These are phyloP conservation scores for Lupinus albus DNA, from an alignment of 306 rosid species.

Conservation along the genomic window DNA sequence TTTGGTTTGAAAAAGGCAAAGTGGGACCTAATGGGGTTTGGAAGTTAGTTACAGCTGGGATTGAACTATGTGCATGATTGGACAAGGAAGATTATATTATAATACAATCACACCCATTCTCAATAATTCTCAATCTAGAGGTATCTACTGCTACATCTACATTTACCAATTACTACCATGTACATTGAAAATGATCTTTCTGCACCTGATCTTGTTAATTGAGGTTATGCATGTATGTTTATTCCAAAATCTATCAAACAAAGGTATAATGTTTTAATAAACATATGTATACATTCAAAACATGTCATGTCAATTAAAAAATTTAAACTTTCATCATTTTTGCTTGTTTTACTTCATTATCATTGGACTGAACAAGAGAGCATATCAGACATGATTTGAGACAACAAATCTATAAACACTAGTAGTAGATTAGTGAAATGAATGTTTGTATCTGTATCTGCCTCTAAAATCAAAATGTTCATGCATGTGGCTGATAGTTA, in stretches of 20 bases:
- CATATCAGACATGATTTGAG: too few species aligned
- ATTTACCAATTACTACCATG: not conserved
- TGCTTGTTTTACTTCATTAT: too few species aligned
- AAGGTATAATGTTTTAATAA: conserved; percentile 44
- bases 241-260: conserved; percentile 42
- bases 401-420: too few species aligned
- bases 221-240: conserved; percentile 48
- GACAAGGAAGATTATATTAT: conserved; percentile 55
- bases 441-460: conserved; percentile 59
- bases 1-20: conserved; percentile 36
- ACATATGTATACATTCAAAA: too few species aligned
- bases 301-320: too few species aligned
- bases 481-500: conserved; percentile 40
- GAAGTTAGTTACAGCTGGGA: conserved; percentile 63
- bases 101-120: conserved; percentile 43
- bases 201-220: conserved; percentile 65
- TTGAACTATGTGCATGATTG: conserved; percentile 61
- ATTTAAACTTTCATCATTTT: too few species aligned
- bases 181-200: conserved; percentile 49
- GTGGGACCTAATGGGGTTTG: conserved; percentile 53
- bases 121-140: conserved; percentile 62
- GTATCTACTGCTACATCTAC: conserved; percentile 41
- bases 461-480: conserved; percentile 27
- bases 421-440: conserved; percentile 34
- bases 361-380: too few species aligned